These are phyloP conservation scores for Pharnaceum exiguum DNA, from an alignment of 148 eudicot species.

Conservation along the genomic window DNA sequence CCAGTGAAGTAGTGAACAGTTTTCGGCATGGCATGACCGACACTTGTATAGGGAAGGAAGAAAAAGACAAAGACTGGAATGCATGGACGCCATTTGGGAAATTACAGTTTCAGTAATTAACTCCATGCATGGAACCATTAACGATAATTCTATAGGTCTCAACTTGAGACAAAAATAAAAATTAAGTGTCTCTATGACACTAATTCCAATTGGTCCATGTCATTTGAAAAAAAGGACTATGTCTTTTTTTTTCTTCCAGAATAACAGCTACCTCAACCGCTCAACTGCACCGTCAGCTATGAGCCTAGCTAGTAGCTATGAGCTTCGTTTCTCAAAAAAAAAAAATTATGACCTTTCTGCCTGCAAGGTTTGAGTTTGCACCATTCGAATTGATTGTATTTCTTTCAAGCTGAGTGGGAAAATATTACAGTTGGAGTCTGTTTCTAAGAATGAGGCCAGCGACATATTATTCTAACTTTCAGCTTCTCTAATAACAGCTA, in stretches of 20 bases:
- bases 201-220: too few species aligned
- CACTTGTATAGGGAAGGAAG: conserved; percentile 14
- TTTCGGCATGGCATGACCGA: conserved; percentile 17
- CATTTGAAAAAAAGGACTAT: too few species aligned
- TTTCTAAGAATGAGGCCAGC: conserved; percentile 89
- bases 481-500: conserved; percentile 44
- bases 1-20: not conserved
- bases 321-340: conserved; percentile 61
- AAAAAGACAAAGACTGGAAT: conserved; percentile 1
- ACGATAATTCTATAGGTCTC: conserved; percentile 4
- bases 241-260: too few species aligned
- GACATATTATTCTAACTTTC: not conserved
- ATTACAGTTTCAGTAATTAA: not conserved
- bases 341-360: too few species aligned
- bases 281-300: too few species aligned
- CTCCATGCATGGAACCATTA: not conserved
- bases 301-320: conserved; percentile 85
- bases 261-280: too few species aligned
- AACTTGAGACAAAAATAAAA: not conserved
- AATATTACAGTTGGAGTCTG: conserved; percentile 77
- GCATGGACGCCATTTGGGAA: conserved; percentile 54
- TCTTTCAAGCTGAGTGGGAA: conserved; percentile 71
- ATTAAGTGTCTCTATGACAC: too few species aligned
- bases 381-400: conserved; percentile 13
- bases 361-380: conserved; percentile 49